These are phyloP conservation scores for Russula compacta DNA, from an alignment of 768 basidiomycete genomes.

Conservation along the genomic window DNA sequence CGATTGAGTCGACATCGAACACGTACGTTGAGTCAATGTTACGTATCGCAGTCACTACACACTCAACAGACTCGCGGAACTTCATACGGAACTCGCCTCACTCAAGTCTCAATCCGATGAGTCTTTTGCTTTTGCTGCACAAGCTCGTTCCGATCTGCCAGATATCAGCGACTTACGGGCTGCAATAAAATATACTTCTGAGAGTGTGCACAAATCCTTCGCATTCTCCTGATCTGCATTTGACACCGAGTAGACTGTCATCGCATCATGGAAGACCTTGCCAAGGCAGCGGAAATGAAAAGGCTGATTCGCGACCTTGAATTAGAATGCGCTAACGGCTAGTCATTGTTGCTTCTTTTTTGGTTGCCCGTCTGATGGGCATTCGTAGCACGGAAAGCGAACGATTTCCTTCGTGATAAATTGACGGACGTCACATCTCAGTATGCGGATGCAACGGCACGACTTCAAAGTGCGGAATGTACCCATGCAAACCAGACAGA, in stretches of 20 bases:
- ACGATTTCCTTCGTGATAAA: slow-evolving; percentile 20
- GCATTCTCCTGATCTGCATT: not conserved
- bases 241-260: slow-evolving; percentile 9
- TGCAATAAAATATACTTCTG: slow-evolving; percentile 8
- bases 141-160: slow-evolving; percentile 13
- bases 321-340: slow-evolving; percentile 12
- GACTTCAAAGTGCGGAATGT: slow-evolving; percentile 7
- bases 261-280: slow-evolving; percentile 6
- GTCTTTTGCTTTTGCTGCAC: slow-evolving; percentile 14
- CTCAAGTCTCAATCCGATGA: slow-evolving; percentile 18
- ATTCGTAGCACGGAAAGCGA: slow-evolving; percentile 17
- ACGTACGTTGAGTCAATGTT: slow-evolving; percentile 2
- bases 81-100: slow-evolving; percentile 6
- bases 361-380: not conserved
- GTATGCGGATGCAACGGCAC: slow-evolving; percentile 14
- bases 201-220: slow-evolving; percentile 3
- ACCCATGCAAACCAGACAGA: slow-evolving; percentile 6
- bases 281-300: slow-evolving; percentile 9
- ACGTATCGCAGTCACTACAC: not conserved
- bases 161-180: slow-evolving; percentile 11
- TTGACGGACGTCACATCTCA: slow-evolving; percentile 19
- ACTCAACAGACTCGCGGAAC: slow-evolving; percentile 12
- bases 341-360: not conserved
- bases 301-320: slow-evolving; percentile 12
- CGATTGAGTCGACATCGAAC: slow-evolving; percentile 4